Base-by-base conservation (phyloP, 2,329 filamentous ascomycete species). In the Zymoseptoria passerinii region DNA sequence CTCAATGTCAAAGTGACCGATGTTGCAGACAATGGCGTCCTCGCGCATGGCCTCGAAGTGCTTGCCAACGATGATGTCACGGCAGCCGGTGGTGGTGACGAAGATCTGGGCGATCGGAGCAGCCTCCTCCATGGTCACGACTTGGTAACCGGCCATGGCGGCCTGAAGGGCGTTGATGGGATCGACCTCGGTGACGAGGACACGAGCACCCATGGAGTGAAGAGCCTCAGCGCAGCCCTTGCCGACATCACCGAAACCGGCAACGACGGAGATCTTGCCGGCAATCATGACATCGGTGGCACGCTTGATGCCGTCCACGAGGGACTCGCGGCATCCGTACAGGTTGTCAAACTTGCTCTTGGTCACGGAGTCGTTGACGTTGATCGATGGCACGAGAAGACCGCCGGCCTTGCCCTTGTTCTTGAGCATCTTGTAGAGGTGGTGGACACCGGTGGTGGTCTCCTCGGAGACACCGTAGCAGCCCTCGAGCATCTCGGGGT, bases 311-410 rank as follows among this genome's bases (percentile, higher is more conserved):
- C 94, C 94, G 78, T 99, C 94, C 73, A 99, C 87, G 71, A 99
- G 88, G 65, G 92, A 96, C 83, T 97, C 94, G 76, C 91, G 88
- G 90, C 94, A 97, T 75, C 94, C 92, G 85, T 97, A 99, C 67
- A 97, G 82, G 87, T 99, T 99, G 86, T 97, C 94, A 77, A 99
- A 99, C 86, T 99, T 99, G 81, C 91, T 96, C 88, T 97, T 99
- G 79, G 94, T 99, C 75, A 99, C 92, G 61, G 89, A 92, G 86
- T 99, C 92, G 83, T 99, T 97, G 84, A 99, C 92, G 80, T 99
- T 99, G 87, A 97, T 90, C 78, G 92, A 84, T 68, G 94, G 94
- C 68, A 96, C 89, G 64, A 96, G 87, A 66, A 97, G 90, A 59
- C 75, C 75, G 66, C 74, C 67, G 78, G 85, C 83, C 76, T 84